A percentile compares a stretch with the other conserved stretches of the same genome.
These are phyloP conservation scores for Penicillium sp. DNA, from an alignment of 2,329 filamentous ascomycete genomes.

Conservation along the genomic window DNA sequence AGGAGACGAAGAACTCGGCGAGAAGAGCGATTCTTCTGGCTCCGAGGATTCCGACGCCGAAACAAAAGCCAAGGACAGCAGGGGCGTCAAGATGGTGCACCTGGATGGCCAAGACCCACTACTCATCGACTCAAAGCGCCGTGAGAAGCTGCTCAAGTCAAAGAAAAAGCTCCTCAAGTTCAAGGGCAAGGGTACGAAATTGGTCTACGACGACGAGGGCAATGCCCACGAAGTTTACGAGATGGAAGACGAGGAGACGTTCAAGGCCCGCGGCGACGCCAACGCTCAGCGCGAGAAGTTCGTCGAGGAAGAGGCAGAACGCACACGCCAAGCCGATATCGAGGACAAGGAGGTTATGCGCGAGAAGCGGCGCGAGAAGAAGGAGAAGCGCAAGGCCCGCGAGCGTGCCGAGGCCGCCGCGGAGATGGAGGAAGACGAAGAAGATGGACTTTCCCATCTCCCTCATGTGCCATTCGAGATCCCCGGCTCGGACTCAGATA, in stretches of 20 bases:
- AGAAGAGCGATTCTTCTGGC: constrained; percentile 19
- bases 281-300: constrained; percentile 75
- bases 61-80: constrained; percentile 30
- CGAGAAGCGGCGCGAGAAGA: constrained; percentile 62
- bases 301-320: constrained; percentile 69
- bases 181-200: constrained; percentile 79
- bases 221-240: constrained; percentile 82
- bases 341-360: constrained; percentile 79
- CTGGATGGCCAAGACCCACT: constrained; percentile 68
- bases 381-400: constrained; percentile 45
- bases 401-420: constrained; percentile 39
- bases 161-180: constrained; percentile 93
- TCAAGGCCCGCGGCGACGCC: constrained; percentile 70
- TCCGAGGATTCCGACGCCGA: constrained; percentile 46
- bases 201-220: constrained; percentile 91
- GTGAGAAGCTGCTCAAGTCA: constrained; percentile 89
- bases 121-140: constrained; percentile 88
- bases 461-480: constrained; percentile 25
- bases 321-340: constrained; percentile 72
- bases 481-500: constrained; percentile 18
- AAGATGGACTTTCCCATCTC: constrained; percentile 18
- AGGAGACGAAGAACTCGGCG: constrained; percentile 57
- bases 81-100: constrained; percentile 41
- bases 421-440: constrained; percentile 29
- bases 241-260: constrained; percentile 79